Percentiles rank a stretch among this genome's conserved stretches.
Evolutionary conservation across 345 rosid genomes (phyloP).

Genomic region (Aquilaria malaccensis): DNA sequence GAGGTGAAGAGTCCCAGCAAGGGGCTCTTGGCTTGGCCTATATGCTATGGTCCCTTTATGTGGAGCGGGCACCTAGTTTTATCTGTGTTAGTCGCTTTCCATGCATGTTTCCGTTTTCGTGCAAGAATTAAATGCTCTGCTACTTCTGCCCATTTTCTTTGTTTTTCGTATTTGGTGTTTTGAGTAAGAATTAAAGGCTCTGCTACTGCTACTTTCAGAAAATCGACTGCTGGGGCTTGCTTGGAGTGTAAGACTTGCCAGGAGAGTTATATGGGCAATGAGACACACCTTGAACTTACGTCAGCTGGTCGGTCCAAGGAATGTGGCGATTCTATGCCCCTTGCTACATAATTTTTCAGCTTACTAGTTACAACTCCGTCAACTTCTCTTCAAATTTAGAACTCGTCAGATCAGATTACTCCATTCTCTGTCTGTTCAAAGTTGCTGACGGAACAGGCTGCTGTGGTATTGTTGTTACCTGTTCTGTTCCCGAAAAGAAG

Average conservation of each 20-base stretch:
- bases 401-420: too few relatives aligned
- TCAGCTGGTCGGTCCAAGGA: conserved; percentile 42
- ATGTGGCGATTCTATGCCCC: conserved; percentile 50
- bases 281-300: conserved; percentile 66
- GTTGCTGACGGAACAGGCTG: too few relatives aligned
- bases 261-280: conserved; percentile 45
- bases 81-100: conserved; percentile 37
- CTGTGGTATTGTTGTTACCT: too few relatives aligned
- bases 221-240: conserved; percentile 25
- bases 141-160: neutral
- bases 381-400: neutral
- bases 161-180: neutral
- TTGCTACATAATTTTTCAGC: conserved; percentile 51
- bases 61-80: conserved; percentile 23
- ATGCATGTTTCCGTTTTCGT: neutral
- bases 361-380: neutral
- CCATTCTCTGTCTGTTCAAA: neutral
- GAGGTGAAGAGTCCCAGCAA: conserved; percentile 20
- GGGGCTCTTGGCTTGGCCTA: conserved; percentile 66
- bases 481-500: too few relatives aligned
- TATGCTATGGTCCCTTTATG: conserved; percentile 51
- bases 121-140: neutral
- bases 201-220: conserved; percentile 25
- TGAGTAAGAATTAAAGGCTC: conserved; percentile 4
- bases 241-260: conserved; percentile 60